phyloP scores from a whole-genome alignment of 257 asterid species.

The Solanum lycopersicoides region DNA sequence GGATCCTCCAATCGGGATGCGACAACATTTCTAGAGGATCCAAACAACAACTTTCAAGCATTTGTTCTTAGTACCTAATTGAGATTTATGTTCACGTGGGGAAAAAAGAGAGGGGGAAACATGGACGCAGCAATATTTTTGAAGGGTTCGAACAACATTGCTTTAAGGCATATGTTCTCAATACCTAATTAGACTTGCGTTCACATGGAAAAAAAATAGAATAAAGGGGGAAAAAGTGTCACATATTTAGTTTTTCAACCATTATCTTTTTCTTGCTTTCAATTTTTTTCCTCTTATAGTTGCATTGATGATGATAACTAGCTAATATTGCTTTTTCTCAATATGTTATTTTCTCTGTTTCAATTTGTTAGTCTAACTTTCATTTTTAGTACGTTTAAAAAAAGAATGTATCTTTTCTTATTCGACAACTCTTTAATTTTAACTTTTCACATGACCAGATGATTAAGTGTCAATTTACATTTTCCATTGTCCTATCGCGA shows the following conservation, averaged over 20 bases:
- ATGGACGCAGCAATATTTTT: background rate
- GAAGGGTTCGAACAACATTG: background rate
- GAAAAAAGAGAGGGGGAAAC: background rate
- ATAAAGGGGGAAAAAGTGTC: background rate
- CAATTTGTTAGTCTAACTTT: background rate
- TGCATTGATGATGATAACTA: background rate
- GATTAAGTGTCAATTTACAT: background rate
- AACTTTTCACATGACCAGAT: background rate
- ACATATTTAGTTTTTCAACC: background rate
- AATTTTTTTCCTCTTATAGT: background rate
- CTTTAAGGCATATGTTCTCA: background rate
- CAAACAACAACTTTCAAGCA: background rate
- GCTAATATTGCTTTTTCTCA: background rate
- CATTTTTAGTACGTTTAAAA: background rate
- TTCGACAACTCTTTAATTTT: background rate
- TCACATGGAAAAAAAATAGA: background rate
- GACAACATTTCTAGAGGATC: background rate
- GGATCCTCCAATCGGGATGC: background rate
- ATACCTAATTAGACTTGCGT: background rate
- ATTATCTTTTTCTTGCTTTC: background rate
- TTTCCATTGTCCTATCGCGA: background rate
- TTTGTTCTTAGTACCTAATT: background rate
- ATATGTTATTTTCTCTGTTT: background rate
- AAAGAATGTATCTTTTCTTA: background rate
- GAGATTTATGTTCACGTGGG: background rate